These are phyloP conservation scores for Cornus florida DNA, from an alignment of 148 eudicot species.

Conservation along the genomic window DNA sequence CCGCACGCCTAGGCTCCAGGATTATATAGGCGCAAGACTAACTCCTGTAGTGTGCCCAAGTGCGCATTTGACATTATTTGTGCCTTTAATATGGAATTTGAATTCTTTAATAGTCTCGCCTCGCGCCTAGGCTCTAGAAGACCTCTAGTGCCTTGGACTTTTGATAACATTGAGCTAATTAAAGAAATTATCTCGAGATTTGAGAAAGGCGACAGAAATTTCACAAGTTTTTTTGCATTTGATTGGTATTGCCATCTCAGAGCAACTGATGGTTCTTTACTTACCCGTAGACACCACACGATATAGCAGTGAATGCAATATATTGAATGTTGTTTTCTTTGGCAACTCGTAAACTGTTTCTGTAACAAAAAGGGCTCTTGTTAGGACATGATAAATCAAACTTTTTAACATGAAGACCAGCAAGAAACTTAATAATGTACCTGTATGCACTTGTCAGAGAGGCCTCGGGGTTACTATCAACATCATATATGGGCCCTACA, in stretches of 20 bases:
- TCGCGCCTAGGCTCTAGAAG: no score
- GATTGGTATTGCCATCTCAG: neutral
- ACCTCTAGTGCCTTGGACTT: no score
- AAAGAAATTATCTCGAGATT: neutral
- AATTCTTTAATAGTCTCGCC: no score
- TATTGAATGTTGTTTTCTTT: slow-evolving; percentile 70
- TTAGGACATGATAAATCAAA: neutral
- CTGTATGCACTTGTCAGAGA: slow-evolving; percentile 70
- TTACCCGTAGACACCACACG: slow-evolving; percentile 82
- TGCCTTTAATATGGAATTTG: no score
- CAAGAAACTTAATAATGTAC: slow-evolving; percentile 24
- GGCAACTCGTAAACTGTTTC: slow-evolving; percentile 76
- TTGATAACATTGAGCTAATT: no score
- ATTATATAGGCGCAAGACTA: no score
- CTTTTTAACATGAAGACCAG: neutral
- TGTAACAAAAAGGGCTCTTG: slow-evolving; percentile 28
- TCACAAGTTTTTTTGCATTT: neutral
- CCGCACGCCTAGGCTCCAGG: no score
- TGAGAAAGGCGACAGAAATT: neutral
- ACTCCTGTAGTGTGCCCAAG: no score
- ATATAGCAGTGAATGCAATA: slow-evolving; percentile 90
- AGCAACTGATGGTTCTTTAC: neutral
- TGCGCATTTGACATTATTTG: no score
- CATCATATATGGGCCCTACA: slow-evolving; percentile 85
- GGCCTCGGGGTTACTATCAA: slow-evolving; percentile 52